Base-by-base conservation (phyloP, 768 basidiomycete genomes). In the Strobilomyces echinocephalus region DNA sequence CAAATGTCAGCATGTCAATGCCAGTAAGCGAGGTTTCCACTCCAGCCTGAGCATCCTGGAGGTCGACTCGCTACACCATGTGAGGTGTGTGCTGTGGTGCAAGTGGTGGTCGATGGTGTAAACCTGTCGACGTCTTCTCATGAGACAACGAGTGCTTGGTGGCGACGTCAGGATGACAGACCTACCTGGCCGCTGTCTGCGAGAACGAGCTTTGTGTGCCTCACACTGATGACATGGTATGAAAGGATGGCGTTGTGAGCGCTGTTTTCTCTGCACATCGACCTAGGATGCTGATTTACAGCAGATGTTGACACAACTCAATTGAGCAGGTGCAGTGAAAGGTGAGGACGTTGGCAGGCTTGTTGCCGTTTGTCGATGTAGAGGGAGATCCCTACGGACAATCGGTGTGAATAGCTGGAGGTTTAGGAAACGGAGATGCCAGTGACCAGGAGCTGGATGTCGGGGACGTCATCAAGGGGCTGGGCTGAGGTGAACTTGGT, bases 181-280 rank as follows among this genome's bases (percentile, higher is more conserved):
- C 62, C 59, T 78, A 89, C 88, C 73, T 80, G 78, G 43, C 87
- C 86, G 57, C 76, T 79, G 61, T 87, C 84, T 6, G 84, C 76
- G 67, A 90, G 85, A 18, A 79, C 76, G 55, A 91, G 82, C 76
- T 83, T 87, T 52, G 88, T 88, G 72, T 91, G 88, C 63, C 73
- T 80, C 24, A 88, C 79, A 66, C 86, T 88, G 58, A 91, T 85
- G 43, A 91, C 88, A 28, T 87, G 84, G 63, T 88, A 90, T 46
- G 81, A 72, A 59, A 90, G 90, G 68, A 82, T 78, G 15, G 82
- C 85, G 52, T 75, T 76, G 50, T 76, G 75, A 46, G 66, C 66
- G 24, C 76, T 74, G 46, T 68, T 69, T 52, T 72, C 74, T 44
- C 68, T 63, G 45, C 69, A 64, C 68, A 73, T 68, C 56, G 70